phyloP scores from a whole-genome alignment of 2,329 filamentous ascomycete genomes.

The Talaromyces rugulosus region DNA sequence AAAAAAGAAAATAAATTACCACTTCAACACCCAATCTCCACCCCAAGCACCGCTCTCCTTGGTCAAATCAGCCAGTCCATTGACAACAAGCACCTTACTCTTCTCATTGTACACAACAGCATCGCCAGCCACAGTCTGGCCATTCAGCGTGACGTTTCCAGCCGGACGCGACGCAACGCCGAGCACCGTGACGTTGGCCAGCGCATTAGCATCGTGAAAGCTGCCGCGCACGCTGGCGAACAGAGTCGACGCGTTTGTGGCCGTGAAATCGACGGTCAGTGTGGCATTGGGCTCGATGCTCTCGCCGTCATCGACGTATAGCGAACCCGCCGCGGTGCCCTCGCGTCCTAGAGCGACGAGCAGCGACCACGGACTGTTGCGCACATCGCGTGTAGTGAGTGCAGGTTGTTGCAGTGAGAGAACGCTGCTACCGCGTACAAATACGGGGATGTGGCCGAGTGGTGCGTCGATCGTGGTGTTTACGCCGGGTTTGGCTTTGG shows the following conservation, averaged over 20 bases:
- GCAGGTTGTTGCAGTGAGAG: constrained; percentile 65
- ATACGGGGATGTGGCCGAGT: constrained; percentile 67
- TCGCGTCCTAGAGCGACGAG: constrained; percentile 56
- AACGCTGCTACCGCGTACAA: constrained; percentile 63
- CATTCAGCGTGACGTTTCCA: constrained; percentile 52
- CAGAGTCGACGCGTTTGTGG: constrained; percentile 39
- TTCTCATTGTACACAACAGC: constrained; percentile 49
- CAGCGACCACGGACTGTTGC: constrained; percentile 63
- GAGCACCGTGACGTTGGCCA: constrained; percentile 63
- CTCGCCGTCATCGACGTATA: constrained; percentile 75
- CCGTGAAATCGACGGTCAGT: constrained; percentile 51
- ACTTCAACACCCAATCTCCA: constrained; percentile 54
- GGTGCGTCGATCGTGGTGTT: constrained; percentile 61
- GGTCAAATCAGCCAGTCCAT: constrained; percentile 48
- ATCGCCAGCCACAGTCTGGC: constrained; percentile 34
- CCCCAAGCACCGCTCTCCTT: constrained; percentile 53
- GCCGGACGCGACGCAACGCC: constrained; percentile 37
- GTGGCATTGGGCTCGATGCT: constrained; percentile 56
- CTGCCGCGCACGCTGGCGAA: constrained; percentile 47
- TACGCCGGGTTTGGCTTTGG: constrained; percentile 44
- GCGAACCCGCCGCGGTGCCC: constrained; percentile 54
- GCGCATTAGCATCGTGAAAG: constrained; percentile 54
- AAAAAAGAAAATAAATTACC: constrained; percentile 30
- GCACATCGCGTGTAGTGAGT: constrained; percentile 61
- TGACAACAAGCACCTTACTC: constrained; percentile 48